These are phyloP conservation scores for Candida albicans DNA, from an alignment of 1,139 yeast species.

Conservation along the genomic window DNA sequence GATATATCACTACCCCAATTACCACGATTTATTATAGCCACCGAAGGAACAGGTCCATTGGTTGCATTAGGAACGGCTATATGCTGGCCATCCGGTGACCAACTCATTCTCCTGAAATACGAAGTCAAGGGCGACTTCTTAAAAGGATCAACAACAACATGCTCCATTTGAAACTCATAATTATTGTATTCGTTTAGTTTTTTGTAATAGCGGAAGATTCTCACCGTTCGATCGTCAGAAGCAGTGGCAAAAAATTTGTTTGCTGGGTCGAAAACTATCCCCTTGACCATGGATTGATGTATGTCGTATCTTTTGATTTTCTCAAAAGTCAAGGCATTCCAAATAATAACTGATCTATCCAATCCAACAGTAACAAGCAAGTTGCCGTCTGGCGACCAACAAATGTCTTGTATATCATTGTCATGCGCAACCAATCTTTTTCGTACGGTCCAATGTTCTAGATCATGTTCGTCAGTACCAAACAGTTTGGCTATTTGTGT, in stretches of 20 bases:
- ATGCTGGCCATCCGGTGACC: conserved; percentile 98
- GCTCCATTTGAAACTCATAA: conserved; percentile 82
- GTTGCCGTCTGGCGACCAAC: conserved; percentile 96
- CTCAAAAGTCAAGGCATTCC: conserved; percentile 94
- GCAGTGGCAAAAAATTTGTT: conserved; percentile 96
- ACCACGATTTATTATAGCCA: conserved; percentile 85
- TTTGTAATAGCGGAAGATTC: conserved; percentile 82
- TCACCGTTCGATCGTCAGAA: conserved; percentile 89
- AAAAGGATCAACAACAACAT: conserved; percentile 80
- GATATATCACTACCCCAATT: conserved; percentile 89
- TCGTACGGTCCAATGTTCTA: conserved; percentile 92
- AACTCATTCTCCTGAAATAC: conserved; percentile 84
- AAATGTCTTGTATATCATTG: conserved; percentile 93
- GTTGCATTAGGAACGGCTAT: conserved; percentile 97
- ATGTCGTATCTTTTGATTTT: conserved; percentile 84
- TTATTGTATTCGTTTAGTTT: conserved; percentile 60
- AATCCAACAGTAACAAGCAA: conserved; percentile 90
- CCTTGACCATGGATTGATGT: conserved; percentile 94
- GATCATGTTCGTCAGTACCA: conserved; percentile 59
- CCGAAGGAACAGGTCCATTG: conserved; percentile 92
- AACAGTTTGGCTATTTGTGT: conserved; percentile 42
- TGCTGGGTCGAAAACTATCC: conserved; percentile 96
- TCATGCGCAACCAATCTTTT: conserved; percentile 93
- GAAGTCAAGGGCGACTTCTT: conserved; percentile 88
- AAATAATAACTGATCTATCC: conserved; percentile 85